Percentiles rank a stretch among this genome's conserved stretches.
phyloP scores from a whole-genome alignment of 805 yeast genomes.

The Metschnikowia dekortorum region DNA sequence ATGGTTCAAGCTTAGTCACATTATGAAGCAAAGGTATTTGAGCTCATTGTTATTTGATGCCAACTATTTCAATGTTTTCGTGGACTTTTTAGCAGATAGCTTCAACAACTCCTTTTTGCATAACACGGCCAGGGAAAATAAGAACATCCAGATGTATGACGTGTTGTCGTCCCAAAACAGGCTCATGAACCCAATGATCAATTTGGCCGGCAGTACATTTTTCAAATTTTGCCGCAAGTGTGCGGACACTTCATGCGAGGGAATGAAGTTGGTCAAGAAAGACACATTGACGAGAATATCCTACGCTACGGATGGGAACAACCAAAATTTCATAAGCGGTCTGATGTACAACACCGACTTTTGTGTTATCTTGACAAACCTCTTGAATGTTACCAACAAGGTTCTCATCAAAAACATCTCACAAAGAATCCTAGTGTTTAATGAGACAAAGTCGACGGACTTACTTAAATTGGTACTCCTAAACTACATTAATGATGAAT shows the following conservation, averaged over 20 bases:
- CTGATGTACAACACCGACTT: constrained; percentile 36
- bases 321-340: constrained; percentile 26
- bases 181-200: constrained; percentile 35
- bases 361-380: constrained; percentile 45
- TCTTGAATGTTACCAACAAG: constrained; percentile 53
- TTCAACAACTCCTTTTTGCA: constrained; percentile 36
- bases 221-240: constrained; percentile 32
- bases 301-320: constrained; percentile 21
- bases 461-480: constrained; percentile 52
- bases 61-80: constrained; percentile 40
- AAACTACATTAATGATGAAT: constrained; percentile 52
- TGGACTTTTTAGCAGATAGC: constrained; percentile 32
- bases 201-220: constrained; percentile 30
- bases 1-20: constrained; percentile 80
- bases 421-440: constrained; percentile 63
- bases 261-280: constrained; percentile 28
- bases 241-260: constrained; percentile 3
- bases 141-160: constrained; percentile 27
- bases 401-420: constrained; percentile 59
- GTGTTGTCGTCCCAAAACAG: constrained; percentile 33
- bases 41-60: constrained; percentile 71
- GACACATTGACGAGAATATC: constrained; percentile 26
- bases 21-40: constrained; percentile 74
- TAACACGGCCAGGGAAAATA: constrained; percentile 13
- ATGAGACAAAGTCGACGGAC: constrained; percentile 61